Evolutionary conservation across 2,329 filamentous ascomycete genomes (phyloP).

Genomic region (Fusarium devonianum): DNA sequence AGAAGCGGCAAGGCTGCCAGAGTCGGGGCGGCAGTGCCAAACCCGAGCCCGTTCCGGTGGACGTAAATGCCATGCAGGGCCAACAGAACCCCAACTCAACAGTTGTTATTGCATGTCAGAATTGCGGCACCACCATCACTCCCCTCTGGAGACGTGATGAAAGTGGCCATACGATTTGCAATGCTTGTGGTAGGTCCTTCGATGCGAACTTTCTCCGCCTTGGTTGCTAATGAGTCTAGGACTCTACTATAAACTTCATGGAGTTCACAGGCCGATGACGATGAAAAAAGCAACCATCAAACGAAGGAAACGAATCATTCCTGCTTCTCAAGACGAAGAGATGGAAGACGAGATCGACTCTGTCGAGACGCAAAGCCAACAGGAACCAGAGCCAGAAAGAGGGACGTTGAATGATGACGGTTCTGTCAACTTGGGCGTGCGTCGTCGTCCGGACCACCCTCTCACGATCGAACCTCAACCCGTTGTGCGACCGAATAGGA

Average conservation of each 20-base stretch:
- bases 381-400: conserved; percentile 53
- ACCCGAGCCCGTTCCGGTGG: conserved; percentile 43
- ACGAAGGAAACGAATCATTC: conserved; percentile 91
- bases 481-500: conserved; percentile 53
- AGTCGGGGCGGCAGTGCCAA: conserved; percentile 36
- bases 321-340: conserved; percentile 66
- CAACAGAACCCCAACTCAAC: conserved; percentile 44
- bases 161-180: conserved; percentile 95
- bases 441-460: conserved; percentile 55
- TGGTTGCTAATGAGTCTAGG: conserved; percentile 58
- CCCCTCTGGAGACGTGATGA: conserved; percentile 95
- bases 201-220: neutral
- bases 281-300: conserved; percentile 99
- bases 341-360: conserved; percentile 59
- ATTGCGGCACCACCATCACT: conserved; percentile 95
- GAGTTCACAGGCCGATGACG: conserved; percentile 89
- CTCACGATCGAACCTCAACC: conserved; percentile 58
- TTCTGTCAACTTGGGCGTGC: conserved; percentile 68
- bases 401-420: conserved; percentile 69
- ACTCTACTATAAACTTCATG: conserved; percentile 95
- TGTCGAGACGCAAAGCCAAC: conserved; percentile 48
- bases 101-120: conserved; percentile 87
- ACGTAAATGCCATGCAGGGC: conserved; percentile 46
- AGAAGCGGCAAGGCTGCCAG: conserved; percentile 52
- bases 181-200: conserved; percentile 83